Evolutionary conservation across 306 rosid genomes (phyloP).

Genomic region (Crataegus laevigata): DNA sequence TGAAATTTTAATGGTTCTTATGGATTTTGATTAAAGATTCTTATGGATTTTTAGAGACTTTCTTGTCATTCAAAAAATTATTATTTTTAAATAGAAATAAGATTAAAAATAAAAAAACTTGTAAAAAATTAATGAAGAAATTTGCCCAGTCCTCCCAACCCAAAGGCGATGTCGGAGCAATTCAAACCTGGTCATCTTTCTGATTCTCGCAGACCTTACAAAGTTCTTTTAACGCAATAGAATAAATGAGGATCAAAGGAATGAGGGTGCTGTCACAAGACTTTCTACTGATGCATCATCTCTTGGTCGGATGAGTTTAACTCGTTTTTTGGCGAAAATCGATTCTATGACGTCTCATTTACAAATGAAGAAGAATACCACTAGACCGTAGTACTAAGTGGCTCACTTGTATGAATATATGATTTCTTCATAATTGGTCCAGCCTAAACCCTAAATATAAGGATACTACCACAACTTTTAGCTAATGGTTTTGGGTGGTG

Average conservation of each 20-base stretch:
- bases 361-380: too few species aligned
- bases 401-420: slow-evolving; percentile 37
- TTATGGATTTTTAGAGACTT: too few species aligned
- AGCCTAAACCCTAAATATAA: background rate
- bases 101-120: too few species aligned
- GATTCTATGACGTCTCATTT: fast-evolving
- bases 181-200: slow-evolving; percentile 46
- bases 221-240: slow-evolving; percentile 70
- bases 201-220: slow-evolving; percentile 68
- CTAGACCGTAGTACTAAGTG: too few species aligned
- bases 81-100: too few species aligned
- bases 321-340: too few species aligned
- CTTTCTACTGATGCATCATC: slow-evolving; percentile 9
- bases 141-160: slow-evolving; percentile 23
- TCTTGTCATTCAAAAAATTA: too few species aligned
- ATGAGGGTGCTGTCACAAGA: slow-evolving; percentile 32
- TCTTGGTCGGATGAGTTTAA: too few species aligned
- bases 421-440: background rate
- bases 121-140: too few species aligned
- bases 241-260: slow-evolving; percentile 45
- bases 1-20: too few species aligned
- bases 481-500: background rate
- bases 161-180: slow-evolving; percentile 39
- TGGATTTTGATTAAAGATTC: background rate
- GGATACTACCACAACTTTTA: background rate